These are phyloP conservation scores for Aspergillus bridgeri DNA, from an alignment of 495 filamentous ascomycete species.

Conservation along the genomic window DNA sequence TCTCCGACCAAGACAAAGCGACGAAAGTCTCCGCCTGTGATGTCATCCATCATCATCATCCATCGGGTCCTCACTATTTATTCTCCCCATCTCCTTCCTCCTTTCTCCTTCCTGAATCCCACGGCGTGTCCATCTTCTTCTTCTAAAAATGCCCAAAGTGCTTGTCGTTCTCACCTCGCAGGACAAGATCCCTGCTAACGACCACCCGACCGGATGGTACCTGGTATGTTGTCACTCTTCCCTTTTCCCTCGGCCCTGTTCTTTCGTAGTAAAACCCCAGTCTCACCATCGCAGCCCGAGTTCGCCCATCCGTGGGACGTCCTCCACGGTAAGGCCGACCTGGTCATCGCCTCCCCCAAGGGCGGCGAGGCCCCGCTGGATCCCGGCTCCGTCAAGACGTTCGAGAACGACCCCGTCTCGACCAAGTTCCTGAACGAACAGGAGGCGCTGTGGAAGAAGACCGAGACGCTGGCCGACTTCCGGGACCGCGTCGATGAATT, in stretches of 20 bases:
- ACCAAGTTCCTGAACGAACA: constrained; percentile 52
- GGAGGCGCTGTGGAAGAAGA: constrained; percentile 59
- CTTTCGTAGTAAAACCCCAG: too few relatives aligned
- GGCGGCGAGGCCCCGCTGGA: constrained; percentile 69
- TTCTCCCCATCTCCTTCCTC: too few relatives aligned
- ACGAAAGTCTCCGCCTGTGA: background rate
- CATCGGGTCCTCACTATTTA: too few relatives aligned
- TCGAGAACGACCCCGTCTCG: constrained; percentile 52
- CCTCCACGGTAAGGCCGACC: constrained; percentile 49
- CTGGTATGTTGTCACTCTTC: constrained; percentile 37
- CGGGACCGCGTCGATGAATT: constrained; percentile 55
- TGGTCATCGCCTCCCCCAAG: constrained; percentile 62
- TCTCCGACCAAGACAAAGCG: too few relatives aligned
- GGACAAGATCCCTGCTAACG: constrained; percentile 46
- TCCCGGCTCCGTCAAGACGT: constrained; percentile 57
- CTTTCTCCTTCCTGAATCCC: too few relatives aligned
- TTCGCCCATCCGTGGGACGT: constrained; percentile 67
- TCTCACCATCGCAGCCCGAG: constrained; percentile 51
- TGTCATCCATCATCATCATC: constrained; percentile 8
- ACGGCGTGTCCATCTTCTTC: too few relatives aligned
- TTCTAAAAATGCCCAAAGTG: constrained; percentile 52
- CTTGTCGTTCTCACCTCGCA: constrained; percentile 65
- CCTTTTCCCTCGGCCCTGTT: background rate
- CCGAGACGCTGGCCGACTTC: constrained; percentile 49
- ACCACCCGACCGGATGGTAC: constrained; percentile 61